Base-by-base conservation (phyloP, 1,139 yeast species). In the Candida sojae region DNA sequence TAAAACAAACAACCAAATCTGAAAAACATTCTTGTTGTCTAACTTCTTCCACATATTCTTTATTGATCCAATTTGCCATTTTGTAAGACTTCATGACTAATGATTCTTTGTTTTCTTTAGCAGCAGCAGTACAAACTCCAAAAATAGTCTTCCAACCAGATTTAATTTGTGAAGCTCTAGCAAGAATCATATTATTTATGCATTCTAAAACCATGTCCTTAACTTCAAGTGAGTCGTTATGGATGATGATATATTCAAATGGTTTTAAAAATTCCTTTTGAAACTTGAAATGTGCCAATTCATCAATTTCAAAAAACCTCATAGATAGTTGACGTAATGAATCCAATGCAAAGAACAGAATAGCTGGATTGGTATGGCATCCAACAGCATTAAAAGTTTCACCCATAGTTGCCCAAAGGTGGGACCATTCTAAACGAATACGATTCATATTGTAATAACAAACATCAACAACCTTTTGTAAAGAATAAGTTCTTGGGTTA, bases 371-470 rank as follows among this genome's bases (percentile, higher is more conserved):
- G 44, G 79, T 68, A 60, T 88, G 89, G 53, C 96, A 86, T 2
- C 96, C 96, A 54, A 91, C 93, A 42, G 76, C 80, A 56, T 90
- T 89, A 70, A 95, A 93, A 39, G 91, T 89, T 54, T 82, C 88
- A 10, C 96, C 97, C 88, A 95, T 88, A 10, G 89, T 86, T 6
- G 87, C 80, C 99, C 99, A 95, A 51, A 95, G 75, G 50, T 90
- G 96, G 7, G 96, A 83, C 98, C 99, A 95, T 69, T 95, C 97
- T 54, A 95, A 84, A 64, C 97, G 84, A 59, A 95, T 91, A 74
- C 99, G 88, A 48, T 84, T 84, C 98, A 95, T 93, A 65, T 95
- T 95, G 71, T 95, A 95, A 66, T 93, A 93, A 67, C 98, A 92
- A 42, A 95, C 96, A 66, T 95, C 99, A 44, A 95, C 96, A 76